Percentiles rank a stretch among this genome's conserved stretches.
Conservation (phyloP, 1,284 basidiomycete species). For the Apiotrichum gamsii region DNA sequence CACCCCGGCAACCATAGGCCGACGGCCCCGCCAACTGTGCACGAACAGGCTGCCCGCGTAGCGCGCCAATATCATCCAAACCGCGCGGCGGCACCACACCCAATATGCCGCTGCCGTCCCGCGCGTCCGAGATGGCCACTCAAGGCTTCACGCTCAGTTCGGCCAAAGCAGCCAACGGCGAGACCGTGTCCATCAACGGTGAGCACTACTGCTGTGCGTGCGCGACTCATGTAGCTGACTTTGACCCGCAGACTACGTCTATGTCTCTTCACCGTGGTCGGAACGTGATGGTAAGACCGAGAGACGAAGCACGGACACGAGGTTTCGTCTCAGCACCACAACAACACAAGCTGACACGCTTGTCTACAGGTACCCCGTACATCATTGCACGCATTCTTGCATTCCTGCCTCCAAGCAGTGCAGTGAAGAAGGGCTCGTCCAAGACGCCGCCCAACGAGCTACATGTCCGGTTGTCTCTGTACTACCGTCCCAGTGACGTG, state of each 20-base stretch:
- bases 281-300: slow-evolving; percentile 79
- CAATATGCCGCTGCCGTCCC: no score
- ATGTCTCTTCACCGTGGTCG: slow-evolving; percentile 85
- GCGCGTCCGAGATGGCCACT: slow-evolving; percentile 27
- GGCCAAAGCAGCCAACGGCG: slow-evolving; percentile 43
- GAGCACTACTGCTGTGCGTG: slow-evolving; percentile 5
- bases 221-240: neutral
- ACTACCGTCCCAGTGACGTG: slow-evolving; percentile 66
- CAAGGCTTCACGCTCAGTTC: slow-evolving; percentile 30
- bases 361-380: slow-evolving; percentile 59
- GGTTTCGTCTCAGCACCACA: neutral
- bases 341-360: neutral
- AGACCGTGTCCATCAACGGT: slow-evolving; percentile 42
- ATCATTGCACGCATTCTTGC: slow-evolving; percentile 93
- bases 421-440: slow-evolving; percentile 32
- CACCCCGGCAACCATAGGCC: no score
- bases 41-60: no score
- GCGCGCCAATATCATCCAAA: no score
- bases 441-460: slow-evolving; percentile 24
- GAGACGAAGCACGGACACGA: slow-evolving; percentile 7
- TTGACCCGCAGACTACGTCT: slow-evolving; percentile 79
- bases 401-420: slow-evolving; percentile 63
- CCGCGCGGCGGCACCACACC: no score
- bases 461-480: slow-evolving; percentile 78
- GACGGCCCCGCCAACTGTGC: no score